These are phyloP conservation scores for Lasiodiplodia hormozganensis DNA, from an alignment of 2,329 filamentous ascomycete species.

Conservation along the genomic window DNA sequence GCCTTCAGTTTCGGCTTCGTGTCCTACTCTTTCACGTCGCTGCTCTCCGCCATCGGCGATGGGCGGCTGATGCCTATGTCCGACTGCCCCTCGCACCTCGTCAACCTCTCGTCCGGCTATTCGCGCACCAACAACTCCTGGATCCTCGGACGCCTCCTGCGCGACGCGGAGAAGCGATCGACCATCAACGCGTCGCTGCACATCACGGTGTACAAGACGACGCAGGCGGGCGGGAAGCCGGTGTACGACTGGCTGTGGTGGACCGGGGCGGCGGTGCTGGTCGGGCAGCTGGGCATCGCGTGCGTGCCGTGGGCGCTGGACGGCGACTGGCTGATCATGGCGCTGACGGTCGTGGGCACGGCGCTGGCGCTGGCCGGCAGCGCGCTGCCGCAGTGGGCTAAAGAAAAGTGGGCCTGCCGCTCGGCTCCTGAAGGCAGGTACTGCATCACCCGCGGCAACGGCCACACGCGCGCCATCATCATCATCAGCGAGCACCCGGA, in stretches of 20 bases:
- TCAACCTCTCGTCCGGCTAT: neutral
- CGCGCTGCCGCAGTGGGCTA: slow-evolving; percentile 8
- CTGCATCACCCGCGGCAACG: slow-evolving; percentile 21
- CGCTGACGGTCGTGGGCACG: neutral
- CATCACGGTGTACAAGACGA: slow-evolving; percentile 8
- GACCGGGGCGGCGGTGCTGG: neutral
- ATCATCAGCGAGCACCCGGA: neutral
- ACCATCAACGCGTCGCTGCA: neutral
- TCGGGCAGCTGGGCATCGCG: neutral
- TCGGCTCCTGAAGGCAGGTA: neutral
- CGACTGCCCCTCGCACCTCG: slow-evolving; percentile 16
- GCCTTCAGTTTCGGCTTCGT: slow-evolving; percentile 26
- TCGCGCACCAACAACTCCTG: slow-evolving; percentile 12
- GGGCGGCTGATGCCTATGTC: slow-evolving; percentile 18
- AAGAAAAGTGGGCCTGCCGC: slow-evolving; percentile 20
- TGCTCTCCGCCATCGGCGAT: slow-evolving; percentile 27
- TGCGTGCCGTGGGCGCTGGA: neutral
- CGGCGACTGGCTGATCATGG: slow-evolving; percentile 16
- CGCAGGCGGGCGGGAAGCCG: neutral
- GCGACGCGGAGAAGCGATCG: slow-evolving; percentile 15
- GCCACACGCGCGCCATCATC: slow-evolving; percentile 13
- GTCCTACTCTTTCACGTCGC: slow-evolving; percentile 14
- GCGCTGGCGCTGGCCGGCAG: slow-evolving; percentile 10
- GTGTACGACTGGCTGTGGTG: neutral
- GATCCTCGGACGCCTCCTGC: slow-evolving; percentile 22